A percentile compares a stretch with the other conserved stretches of the same genome.
These are phyloP conservation scores for Dictyophora rubrovolvata DNA, from an alignment of 768 basidiomycete species.

Conservation along the genomic window DNA sequence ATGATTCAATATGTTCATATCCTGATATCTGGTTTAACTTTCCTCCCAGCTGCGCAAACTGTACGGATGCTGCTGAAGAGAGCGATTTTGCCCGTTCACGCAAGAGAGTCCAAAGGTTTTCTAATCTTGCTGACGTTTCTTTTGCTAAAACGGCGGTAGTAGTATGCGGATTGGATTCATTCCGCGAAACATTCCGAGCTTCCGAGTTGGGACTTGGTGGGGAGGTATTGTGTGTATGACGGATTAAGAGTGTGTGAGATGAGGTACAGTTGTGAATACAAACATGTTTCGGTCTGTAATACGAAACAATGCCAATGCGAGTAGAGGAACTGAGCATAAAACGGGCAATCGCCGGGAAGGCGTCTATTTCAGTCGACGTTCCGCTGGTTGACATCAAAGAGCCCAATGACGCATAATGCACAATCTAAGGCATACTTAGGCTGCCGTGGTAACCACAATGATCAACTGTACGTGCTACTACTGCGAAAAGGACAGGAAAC, in stretches of 20 bases:
- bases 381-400: no score
- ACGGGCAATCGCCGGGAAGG: not conserved
- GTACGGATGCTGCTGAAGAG: slow-evolving; percentile 43
- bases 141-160: slow-evolving; percentile 11
- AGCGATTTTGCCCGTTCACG: slow-evolving; percentile 43
- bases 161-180: slow-evolving; percentile 36
- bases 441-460: no score
- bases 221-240: not conserved
- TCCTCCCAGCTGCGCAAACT: slow-evolving; percentile 63
- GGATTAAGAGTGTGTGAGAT: not conserved
- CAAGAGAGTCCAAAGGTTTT: slow-evolving; percentile 27
- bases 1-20: slow-evolving; percentile 78
- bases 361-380: no score
- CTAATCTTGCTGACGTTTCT: not conserved
- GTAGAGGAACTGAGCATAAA: not conserved
- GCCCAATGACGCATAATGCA: no score
- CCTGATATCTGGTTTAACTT: slow-evolving; percentile 84
- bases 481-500: no score
- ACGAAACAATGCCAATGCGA: not conserved
- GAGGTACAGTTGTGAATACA: not conserved
- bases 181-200: slow-evolving; percentile 27
- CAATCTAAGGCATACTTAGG: no score
- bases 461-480: no score
- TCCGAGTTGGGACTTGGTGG: slow-evolving; percentile 10
- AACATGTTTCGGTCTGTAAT: not conserved